phyloP scores from a whole-genome alignment of 805 yeast genomes.

The Blastobotrys peoriensis region DNA sequence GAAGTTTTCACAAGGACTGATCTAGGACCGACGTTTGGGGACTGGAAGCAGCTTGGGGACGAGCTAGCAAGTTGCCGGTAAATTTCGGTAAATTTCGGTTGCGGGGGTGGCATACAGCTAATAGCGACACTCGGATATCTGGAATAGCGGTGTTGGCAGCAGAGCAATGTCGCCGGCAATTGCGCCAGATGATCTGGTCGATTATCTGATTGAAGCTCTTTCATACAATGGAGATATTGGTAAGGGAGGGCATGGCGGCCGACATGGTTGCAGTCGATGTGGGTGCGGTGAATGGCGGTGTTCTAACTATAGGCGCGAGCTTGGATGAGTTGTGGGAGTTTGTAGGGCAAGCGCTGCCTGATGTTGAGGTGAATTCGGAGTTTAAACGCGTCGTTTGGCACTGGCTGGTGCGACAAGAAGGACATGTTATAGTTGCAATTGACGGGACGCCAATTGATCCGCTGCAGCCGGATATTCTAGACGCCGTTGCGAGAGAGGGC shows the following conservation, averaged over 20 bases:
- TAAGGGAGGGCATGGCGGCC: conserved; percentile 10
- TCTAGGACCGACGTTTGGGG: too few relatives aligned
- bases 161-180: too few relatives aligned
- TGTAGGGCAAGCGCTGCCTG: conserved; percentile 5
- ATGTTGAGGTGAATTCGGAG: not conserved
- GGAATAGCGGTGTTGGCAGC: too few relatives aligned
- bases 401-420: conserved; percentile 22
- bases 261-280: not conserved
- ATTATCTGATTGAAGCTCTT: conserved; percentile 24
- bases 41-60: too few relatives aligned
- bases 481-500: not conserved
- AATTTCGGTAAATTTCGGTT: too few relatives aligned
- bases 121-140: too few relatives aligned
- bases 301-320: conserved; percentile 24
- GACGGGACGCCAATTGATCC: conserved; percentile 5
- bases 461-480: too few relatives aligned
- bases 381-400: conserved; percentile 20
- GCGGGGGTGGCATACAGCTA: too few relatives aligned
- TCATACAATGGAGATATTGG: conserved; percentile 29
- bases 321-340: conserved; percentile 25
- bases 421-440: conserved; percentile 18
- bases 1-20: too few relatives aligned
- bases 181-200: conserved; percentile 28
- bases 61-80: too few relatives aligned
- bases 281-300: conserved; percentile 3